Evolutionary conservation across 331 rosid genomes (phyloP).

Genomic region (Acacia concinna): DNA sequence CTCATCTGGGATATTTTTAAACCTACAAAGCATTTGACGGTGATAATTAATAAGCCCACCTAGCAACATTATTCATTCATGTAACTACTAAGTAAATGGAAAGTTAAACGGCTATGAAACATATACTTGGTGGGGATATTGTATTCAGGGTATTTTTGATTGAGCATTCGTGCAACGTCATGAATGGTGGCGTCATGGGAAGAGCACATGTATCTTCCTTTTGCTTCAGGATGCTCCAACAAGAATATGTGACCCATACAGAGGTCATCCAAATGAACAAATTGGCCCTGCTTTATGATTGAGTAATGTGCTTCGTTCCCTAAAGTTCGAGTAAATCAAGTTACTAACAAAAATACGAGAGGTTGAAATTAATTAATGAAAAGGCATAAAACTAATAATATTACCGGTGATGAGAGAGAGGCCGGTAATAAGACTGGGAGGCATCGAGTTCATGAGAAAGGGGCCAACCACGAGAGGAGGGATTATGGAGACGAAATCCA

Average conservation of each 20-base stretch:
- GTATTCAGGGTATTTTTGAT: constrained; percentile 53
- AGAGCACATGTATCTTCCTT: constrained; percentile 70
- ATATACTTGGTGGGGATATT: constrained; percentile 64
- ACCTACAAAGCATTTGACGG: constrained; percentile 36
- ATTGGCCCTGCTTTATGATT: constrained; percentile 67
- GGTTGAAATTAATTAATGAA: neutral
- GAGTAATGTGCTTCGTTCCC: constrained; percentile 63
- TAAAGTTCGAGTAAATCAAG: neutral
- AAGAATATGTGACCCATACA: constrained; percentile 67
- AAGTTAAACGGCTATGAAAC: neutral
- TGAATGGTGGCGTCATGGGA: constrained; percentile 61
- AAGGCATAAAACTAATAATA: neutral
- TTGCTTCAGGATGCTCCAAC: constrained; percentile 61
- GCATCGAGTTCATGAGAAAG: constrained; percentile 61
- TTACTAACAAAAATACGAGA: neutral
- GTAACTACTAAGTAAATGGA: neutral
- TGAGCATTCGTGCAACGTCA: constrained; percentile 52
- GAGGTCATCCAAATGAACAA: constrained; percentile 75
- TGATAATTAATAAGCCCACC: neutral
- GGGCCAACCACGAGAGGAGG: constrained; percentile 83
- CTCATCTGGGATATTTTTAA: constrained; percentile 60
- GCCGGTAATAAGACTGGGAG: constrained; percentile 69
- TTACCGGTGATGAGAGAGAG: constrained; percentile 63
- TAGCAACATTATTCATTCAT: neutral
- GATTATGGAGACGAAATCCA: constrained; percentile 59